Evolutionary conservation across 441 rosid species (phyloP).

Genomic region (Gossypium aridum): DNA sequence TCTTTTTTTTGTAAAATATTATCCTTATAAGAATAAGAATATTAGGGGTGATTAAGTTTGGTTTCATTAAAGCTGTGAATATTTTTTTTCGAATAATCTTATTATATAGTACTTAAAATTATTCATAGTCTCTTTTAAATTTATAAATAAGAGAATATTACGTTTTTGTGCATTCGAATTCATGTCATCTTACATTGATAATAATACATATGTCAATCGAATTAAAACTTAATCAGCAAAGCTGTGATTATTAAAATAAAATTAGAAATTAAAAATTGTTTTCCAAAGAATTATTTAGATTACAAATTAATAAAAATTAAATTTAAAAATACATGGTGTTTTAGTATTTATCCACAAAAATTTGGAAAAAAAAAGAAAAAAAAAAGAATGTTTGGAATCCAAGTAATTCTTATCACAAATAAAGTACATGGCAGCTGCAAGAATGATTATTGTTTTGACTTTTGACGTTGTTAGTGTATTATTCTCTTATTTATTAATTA

Average conservation of each 20-base stretch:
- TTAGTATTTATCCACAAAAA: background rate
- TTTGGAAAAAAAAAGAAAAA: background rate
- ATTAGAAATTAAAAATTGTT: background rate
- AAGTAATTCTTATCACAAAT: background rate
- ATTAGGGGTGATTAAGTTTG: too few species aligned
- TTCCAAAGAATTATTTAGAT: background rate
- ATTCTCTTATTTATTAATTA: too few species aligned
- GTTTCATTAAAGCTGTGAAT: too few species aligned
- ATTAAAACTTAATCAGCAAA: background rate
- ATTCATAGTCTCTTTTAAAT: accelerated
- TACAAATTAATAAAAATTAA: background rate
- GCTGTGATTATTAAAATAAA: background rate
- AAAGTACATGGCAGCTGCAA: background rate
- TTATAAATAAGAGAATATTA: too few species aligned
- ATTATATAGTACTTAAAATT: too few species aligned
- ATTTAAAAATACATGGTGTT: background rate
- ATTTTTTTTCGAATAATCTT: too few species aligned
- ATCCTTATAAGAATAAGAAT: background rate
- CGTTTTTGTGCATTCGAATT: too few species aligned
- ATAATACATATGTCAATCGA: accelerated
- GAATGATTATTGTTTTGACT: background rate
- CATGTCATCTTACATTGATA: accelerated
- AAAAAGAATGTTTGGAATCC: background rate
- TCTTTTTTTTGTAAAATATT: too few species aligned
- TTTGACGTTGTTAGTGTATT: background rate